Base-by-base conservation (phyloP, 2,329 filamentous ascomycete genomes). In the Sclerotiophoma versabilis region DNA sequence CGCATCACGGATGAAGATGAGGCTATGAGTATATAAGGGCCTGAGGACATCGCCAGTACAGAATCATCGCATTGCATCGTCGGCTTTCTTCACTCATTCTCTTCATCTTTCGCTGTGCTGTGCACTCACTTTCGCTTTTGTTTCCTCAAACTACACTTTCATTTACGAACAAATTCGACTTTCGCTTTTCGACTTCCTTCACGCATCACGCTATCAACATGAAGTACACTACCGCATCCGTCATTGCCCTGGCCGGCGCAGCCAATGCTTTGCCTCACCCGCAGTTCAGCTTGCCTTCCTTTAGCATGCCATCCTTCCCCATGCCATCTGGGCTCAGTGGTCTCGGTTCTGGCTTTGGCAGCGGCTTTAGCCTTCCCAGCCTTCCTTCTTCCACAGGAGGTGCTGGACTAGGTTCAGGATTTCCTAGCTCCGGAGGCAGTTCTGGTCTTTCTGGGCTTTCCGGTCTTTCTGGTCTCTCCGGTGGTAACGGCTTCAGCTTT, bases 261-360 rank as follows among this genome's bases (percentile, higher is more conserved):
- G 59, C 53, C 51, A 62, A 58, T 20, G 69, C 68, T 20, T 29
- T 60, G 17, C 68, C 67, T 17, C 54, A 57, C 30, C 61, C 69
- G 23, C 57, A 65, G 25, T 58, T 66, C 44, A 44, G 32, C 29
- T 15, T 63, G 14, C 60, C 39, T 30, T 32, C 34, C 11, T 59
- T 62, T 42, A 39, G 54, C 26, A 23, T 62, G 14, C 58, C 64
- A 5, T 59, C 60, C 7, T 62, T 62, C 27, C 32, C 57, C 17
- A 23, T 52, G 22, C 58, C 62, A 4, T 54, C 49, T 7, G 51
- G 54, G 23, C 46, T 54, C 17, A 32, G 29, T 17, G 32, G 33
- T 15, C 29, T 49, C 14, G 22, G 46, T 8, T 46, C 33, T 22
- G 45, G 45, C 11, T 26, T 32, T 8, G 33, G 39, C 19, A 25